Conservation (phyloP, 208 protist genomes). For the Entamoeba dispar region DNA sequence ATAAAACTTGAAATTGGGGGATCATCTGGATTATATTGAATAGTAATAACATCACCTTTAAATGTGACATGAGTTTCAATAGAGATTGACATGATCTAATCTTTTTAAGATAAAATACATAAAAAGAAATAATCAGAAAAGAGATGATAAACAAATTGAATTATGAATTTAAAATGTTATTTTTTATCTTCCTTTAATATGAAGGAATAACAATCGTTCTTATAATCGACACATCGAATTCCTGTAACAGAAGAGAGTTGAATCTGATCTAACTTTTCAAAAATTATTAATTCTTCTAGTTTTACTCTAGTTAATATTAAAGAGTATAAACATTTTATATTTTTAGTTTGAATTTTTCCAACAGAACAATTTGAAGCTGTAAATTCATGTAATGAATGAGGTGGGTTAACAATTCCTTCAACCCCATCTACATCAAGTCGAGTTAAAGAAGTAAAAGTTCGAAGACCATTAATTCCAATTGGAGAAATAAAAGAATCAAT, state of each 20-base stretch:
- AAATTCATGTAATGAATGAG: not conserved
- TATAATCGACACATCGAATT: not conserved
- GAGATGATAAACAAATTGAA: too few relatives aligned
- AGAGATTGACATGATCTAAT: too few relatives aligned
- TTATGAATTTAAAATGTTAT: too few relatives aligned
- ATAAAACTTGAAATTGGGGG: not conserved
- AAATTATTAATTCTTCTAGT: not conserved
- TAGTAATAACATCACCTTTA: not conserved
- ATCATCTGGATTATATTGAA: not conserved
- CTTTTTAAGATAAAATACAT: too few relatives aligned
- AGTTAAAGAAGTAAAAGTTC: not conserved
- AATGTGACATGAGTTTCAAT: not conserved
- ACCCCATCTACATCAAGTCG: not conserved
- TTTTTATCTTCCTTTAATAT: not conserved
- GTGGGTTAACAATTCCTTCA: not conserved
- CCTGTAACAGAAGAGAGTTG: not conserved
- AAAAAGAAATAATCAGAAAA: too few relatives aligned
- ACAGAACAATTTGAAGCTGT: not conserved
- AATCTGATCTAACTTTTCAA: not conserved
- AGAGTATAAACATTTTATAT: not conserved
- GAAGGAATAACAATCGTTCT: not conserved
- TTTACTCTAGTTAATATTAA: not conserved
- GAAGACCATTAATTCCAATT: not conserved
- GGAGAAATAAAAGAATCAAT: not conserved
- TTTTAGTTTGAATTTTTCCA: not conserved